Evolutionary conservation across 2,329 filamentous ascomycete genomes (phyloP), one percentile per base, ranked within the genome.

Genomic region (Aspergillus pseudoglaucus): DNA sequence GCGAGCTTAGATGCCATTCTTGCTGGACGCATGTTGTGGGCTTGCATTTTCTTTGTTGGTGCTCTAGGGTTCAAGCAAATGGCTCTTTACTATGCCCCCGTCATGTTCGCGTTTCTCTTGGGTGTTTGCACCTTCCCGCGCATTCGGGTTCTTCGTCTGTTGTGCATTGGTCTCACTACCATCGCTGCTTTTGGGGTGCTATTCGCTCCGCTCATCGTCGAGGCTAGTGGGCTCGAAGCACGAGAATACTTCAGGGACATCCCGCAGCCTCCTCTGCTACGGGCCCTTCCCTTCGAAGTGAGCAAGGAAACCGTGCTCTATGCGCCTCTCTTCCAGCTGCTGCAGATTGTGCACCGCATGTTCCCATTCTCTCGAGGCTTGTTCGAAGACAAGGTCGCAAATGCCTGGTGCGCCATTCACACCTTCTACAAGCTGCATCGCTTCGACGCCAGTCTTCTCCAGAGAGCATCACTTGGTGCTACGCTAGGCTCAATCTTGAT

Each of bases 31-130:
- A 85, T 85, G 59, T 79, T 94, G 52, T 96, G 91, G 90, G 82
- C 88, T 22, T 90, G 88, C 53, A 81, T 95, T 50, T 95, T 95
- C 73, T 98, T 98, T 59, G 93, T 98, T 6, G 82, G 81, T 14
- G 88, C 91, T 3, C 75, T 98, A n/a, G 89, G 89, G 5, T 98
- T 97, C 77, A 98, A 98, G 75, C 93, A 98, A 69, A 98, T 98
- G 94, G 91, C 91, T 1, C 77, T 98, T 14, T 98, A 97, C 73
- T 98, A 96, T 68, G 90, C 94, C 3, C 90, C 94, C 12, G 84
- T 85, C 17, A 84, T 97, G 48, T 97, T 97, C 66, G 86, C 89
- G 27, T 98, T 90, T 62, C 82, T 98, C 2, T 75, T 97, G 1
- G 93, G 91, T 7, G 83, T 84, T 61, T 96, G 90, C 63, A 59